Base-by-base conservation (phyloP, 2,329 filamentous ascomycete genomes). In the Pleochaeta shiraiana region DNA sequence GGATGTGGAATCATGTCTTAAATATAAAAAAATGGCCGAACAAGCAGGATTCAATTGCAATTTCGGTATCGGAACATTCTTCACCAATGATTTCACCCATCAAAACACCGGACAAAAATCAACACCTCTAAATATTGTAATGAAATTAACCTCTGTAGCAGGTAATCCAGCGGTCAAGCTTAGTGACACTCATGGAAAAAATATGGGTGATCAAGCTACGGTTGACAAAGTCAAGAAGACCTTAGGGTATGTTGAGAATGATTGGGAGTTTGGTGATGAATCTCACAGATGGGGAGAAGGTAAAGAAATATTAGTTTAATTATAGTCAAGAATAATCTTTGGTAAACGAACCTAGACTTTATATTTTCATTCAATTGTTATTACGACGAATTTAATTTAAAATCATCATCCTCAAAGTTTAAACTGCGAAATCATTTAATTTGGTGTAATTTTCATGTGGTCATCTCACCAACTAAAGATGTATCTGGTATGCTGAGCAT, bases 21-120 rank as follows among this genome's bases (percentile, higher is more conserved):
- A 95, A 74, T 98, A 97, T 77, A 95, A 95, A 78, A 77, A 82
- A 65, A 81, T 89, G 31, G 86, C 91, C 0, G 90, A 96, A 68
- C 81, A 83, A 45, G 82, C 85, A 16, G 88, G 88, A 1, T 91
- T 98, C 74, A 82, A 85, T 66, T 87, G 92, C 14, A 88, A 87
- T 0, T 98, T 98, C 76, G 93, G 93, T 66, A 88, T 98, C 0
- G 93, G 93, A 4, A 98, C 93, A 0, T 97, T 89, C 75, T 80
- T 98, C 70, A 98, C 93, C 3, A 96, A 98, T 72, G 93, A 98
- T 74, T 98, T 93, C 73, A 77, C 77, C n/a, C 83, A 87, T 68
- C 77, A 81, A 66, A 83, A 79, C 39, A 87, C 85, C 0, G 85
- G 85, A 45, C 83, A 84, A 69, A 97, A 96, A 75, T 96, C 91